These are phyloP conservation scores for Lentinula edodes DNA, from an alignment of 768 basidiomycete species.

Conservation along the genomic window DNA sequence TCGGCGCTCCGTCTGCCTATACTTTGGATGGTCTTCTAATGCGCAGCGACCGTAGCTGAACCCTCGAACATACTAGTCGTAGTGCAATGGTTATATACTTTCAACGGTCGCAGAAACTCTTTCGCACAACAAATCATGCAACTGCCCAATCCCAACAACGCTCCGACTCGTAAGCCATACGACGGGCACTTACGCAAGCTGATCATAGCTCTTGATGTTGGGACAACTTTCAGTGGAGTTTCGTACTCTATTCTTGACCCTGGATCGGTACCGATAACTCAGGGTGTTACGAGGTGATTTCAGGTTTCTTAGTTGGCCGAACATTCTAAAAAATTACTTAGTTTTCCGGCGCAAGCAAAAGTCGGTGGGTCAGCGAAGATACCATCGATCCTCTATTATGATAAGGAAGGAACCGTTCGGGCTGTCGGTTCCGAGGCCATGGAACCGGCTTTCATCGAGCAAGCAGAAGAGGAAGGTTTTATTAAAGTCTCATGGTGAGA, in stretches of 20 bases:
- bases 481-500: constrained; percentile 38
- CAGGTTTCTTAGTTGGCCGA: background rate
- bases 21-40: background rate
- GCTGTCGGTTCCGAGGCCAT: constrained; percentile 42
- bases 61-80: background rate
- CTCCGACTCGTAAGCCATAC: constrained; percentile 20
- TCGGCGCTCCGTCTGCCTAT: background rate
- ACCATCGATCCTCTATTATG: constrained; percentile 44
- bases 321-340: constrained; percentile 9
- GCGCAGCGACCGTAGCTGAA: background rate
- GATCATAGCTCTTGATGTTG: constrained; percentile 24
- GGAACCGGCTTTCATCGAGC: constrained; percentile 27
- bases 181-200: constrained; percentile 22
- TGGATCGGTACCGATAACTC: constrained; percentile 28
- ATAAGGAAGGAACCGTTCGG: constrained; percentile 26
- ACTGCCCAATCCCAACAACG: background rate
- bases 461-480: constrained; percentile 39
- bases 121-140: background rate
- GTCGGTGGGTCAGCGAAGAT: constrained; percentile 43
- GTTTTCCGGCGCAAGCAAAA: constrained; percentile 39
- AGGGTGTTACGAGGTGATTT: constrained; percentile 7
- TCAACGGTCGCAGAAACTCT: background rate
- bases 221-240: constrained; percentile 26
- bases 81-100: background rate
- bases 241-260: constrained; percentile 36